Evolutionary conservation across 1,284 basidiomycete genomes (phyloP).

Genomic region (Ceratobasidium sp.): DNA sequence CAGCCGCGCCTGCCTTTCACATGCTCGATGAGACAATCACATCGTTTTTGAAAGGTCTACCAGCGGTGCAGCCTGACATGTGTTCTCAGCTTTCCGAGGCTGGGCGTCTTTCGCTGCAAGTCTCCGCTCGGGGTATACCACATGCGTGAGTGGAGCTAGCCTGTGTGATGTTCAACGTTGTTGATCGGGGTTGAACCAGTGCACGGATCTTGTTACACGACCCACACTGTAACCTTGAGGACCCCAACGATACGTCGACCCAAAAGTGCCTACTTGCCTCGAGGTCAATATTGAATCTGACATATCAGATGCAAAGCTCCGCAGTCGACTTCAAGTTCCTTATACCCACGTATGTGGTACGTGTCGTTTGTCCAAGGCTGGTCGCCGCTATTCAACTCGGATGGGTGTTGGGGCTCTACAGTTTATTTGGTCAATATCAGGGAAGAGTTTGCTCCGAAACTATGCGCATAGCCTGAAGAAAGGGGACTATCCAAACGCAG

Average conservation of each 20-base stretch:
- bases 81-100: neutral
- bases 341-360: slow-evolving; percentile 34
- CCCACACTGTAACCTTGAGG: slow-evolving; percentile 35
- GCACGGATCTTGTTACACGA: slow-evolving; percentile 36
- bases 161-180: neutral
- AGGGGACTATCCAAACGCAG: slow-evolving; percentile 31
- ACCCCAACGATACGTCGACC: slow-evolving; percentile 23
- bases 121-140: neutral
- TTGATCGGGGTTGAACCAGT: neutral
- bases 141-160: slow-evolving; percentile 21
- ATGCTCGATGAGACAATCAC: slow-evolving; percentile 41
- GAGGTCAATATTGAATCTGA: slow-evolving; percentile 28
- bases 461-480: slow-evolving; percentile 39
- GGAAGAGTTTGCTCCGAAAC: slow-evolving; percentile 36
- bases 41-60: slow-evolving; percentile 13
- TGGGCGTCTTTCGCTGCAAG: neutral
- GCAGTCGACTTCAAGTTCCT: slow-evolving; percentile 28
- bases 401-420: neutral
- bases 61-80: neutral
- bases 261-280: slow-evolving; percentile 39
- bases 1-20: slow-evolving; percentile 33
- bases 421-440: slow-evolving; percentile 36
- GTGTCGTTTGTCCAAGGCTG: neutral
- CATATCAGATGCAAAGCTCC: slow-evolving; percentile 32
- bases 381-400: neutral